Percentiles rank a stretch among this genome's conserved stretches.
Conservation (phyloP, 768 basidiomycete species). For the Lactifluus volemus region DNA sequence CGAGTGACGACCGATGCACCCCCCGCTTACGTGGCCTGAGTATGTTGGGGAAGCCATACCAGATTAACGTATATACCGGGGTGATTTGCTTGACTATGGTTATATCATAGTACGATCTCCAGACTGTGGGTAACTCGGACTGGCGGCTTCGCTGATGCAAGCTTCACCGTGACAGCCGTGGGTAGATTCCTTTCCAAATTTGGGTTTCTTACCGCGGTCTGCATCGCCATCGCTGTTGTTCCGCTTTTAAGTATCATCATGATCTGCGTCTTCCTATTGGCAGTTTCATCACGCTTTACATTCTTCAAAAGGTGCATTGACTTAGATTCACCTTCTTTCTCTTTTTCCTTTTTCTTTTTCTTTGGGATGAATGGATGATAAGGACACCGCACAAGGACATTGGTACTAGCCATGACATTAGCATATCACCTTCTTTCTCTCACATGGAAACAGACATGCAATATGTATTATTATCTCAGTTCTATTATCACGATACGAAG, state of each 20-base stretch:
- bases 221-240: neutral
- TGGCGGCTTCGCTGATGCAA: neutral
- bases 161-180: neutral
- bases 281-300: neutral
- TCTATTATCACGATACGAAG: neutral
- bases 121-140: neutral
- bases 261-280: neutral
- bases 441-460: neutral
- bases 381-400: neutral
- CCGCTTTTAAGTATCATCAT: neutral
- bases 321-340: neutral
- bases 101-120: neutral
- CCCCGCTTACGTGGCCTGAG: constrained; percentile 11
- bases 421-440: neutral
- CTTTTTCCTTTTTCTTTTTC: neutral
- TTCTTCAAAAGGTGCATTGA: neutral
- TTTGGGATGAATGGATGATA: neutral
- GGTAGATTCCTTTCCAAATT: neutral
- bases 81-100: neutral
- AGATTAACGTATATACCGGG: neutral
- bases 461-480: neutral
- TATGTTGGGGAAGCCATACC: neutral
- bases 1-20: neutral
- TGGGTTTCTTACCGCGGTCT: neutral
- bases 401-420: neutral